Evolutionary conservation across 768 basidiomycete species (phyloP).

Genomic region (Favolaschia claudopus): DNA sequence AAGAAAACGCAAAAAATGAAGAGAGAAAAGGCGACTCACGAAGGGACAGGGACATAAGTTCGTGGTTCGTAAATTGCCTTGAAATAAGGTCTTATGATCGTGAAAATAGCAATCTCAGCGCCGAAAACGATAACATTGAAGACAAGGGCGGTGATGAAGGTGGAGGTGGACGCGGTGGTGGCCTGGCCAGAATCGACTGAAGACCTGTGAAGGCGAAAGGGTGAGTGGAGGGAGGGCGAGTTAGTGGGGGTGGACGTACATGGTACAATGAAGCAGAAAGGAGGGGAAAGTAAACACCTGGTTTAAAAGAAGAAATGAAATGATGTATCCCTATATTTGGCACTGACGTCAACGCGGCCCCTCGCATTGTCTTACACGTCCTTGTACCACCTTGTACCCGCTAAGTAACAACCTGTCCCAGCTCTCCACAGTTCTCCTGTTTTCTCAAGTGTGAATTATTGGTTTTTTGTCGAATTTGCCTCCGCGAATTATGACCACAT

Average conservation of each 20-base stretch:
- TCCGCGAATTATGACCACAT: no score
- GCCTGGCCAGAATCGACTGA: constrained; percentile 47
- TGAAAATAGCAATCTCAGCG: constrained; percentile 76
- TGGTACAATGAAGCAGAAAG: no score
- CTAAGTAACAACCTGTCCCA: no score
- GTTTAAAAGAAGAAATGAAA: no score
- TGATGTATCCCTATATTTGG: no score
- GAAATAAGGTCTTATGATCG: constrained; percentile 86
- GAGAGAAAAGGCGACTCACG: constrained; percentile 39
- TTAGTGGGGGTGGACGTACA: constrained; percentile 24
- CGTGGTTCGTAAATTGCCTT: constrained; percentile 90
- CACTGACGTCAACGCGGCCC: no score
- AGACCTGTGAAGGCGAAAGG: constrained; percentile 42
- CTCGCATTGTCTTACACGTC: no score
- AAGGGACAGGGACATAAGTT: constrained; percentile 63
- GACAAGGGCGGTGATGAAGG: constrained; percentile 86
- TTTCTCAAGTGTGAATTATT: no score
- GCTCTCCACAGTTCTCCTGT: no score
- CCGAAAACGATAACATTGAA: constrained; percentile 82
- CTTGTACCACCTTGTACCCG: no score
- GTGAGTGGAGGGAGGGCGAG: not conserved
- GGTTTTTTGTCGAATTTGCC: no score
- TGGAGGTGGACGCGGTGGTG: constrained; percentile 69
- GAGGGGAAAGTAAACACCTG: no score
- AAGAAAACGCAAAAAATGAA: not conserved